phyloP scores from a whole-genome alignment of 441 rosid species.

The Adansonia rubrostipa region DNA sequence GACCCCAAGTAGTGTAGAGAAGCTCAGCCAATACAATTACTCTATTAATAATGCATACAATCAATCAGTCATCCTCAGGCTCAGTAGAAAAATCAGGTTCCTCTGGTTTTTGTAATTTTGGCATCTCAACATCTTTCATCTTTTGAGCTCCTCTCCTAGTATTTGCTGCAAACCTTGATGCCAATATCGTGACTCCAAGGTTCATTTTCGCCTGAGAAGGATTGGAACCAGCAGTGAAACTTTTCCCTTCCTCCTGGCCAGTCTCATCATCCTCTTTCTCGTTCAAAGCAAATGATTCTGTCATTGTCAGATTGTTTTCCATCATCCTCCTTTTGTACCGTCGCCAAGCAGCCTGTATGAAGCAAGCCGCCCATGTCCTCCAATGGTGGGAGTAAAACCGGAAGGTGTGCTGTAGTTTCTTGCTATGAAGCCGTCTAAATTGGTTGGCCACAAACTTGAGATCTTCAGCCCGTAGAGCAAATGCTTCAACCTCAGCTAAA shows the following conservation, averaged over 20 bases:
- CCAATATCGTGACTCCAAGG: slow-evolving; percentile 75
- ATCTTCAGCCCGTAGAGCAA: slow-evolving; percentile 91
- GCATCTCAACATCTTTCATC: slow-evolving; percentile 58
- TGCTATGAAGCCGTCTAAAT: slow-evolving; percentile 89
- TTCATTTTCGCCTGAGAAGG: slow-evolving; percentile 62
- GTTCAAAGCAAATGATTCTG: slow-evolving; percentile 48
- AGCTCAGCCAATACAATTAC: background rate
- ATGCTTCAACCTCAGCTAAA: slow-evolving; percentile 83
- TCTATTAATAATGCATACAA: slow-evolving; percentile 26
- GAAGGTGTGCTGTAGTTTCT: slow-evolving; percentile 89
- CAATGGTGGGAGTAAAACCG: slow-evolving; percentile 91
- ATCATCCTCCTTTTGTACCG: slow-evolving; percentile 68
- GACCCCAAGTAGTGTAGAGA: background rate
- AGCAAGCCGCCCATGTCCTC: slow-evolving; percentile 98
- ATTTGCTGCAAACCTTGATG: slow-evolving; percentile 89
- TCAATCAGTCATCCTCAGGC: slow-evolving; percentile 39
- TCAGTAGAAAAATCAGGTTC: slow-evolving; percentile 86
- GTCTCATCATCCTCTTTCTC: slow-evolving; percentile 38
- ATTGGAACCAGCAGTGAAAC: slow-evolving; percentile 32
- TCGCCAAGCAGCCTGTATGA: slow-evolving; percentile 92
- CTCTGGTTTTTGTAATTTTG: slow-evolving; percentile 86
- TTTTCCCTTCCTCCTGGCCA: slow-evolving; percentile 33
- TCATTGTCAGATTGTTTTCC: slow-evolving; percentile 45
- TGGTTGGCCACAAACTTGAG: slow-evolving; percentile 90
- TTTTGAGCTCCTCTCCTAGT: slow-evolving; percentile 83